Conservation (phyloP, 768 basidiomycete species). For the Phlebiopsis flavidoalba region DNA sequence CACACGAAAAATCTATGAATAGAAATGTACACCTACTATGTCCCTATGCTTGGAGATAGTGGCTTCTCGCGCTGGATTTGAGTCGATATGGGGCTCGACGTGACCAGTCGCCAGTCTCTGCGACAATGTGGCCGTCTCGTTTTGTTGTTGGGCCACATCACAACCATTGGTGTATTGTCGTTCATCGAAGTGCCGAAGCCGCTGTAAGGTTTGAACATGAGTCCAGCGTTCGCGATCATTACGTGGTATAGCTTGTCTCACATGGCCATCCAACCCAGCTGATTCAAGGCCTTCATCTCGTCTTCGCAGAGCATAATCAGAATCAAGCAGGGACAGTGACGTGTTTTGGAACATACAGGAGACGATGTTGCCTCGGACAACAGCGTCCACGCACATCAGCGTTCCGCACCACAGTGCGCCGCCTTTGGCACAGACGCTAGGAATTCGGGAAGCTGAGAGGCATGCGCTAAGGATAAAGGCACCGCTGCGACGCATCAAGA, state of each 20-base stretch:
- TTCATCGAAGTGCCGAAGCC: conserved; percentile 49
- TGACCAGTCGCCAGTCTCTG: conserved; percentile 49
- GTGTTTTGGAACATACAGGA: conserved; percentile 35
- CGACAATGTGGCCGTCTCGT: conserved; percentile 52
- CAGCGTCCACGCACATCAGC: conserved; percentile 45
- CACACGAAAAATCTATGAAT: background rate
- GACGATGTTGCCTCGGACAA: conserved; percentile 34
- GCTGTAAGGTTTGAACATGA: conserved; percentile 13
- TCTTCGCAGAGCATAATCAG: conserved; percentile 27
- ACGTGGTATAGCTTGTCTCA: conserved; percentile 22
- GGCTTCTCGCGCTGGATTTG: conserved; percentile 43
- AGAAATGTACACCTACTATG: conserved; percentile 21
- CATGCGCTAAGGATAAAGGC: background rate
- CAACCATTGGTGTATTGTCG: conserved; percentile 47
- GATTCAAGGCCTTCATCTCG: conserved; percentile 35
- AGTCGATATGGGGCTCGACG: conserved; percentile 39
- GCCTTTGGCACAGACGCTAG: conserved; percentile 25
- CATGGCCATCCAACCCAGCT: conserved; percentile 54
- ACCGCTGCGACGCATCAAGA: conserved; percentile 1
- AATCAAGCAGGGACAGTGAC: background rate
- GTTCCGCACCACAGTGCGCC: conserved; percentile 40
- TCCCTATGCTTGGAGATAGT: conserved; percentile 24
- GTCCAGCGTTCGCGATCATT: background rate
- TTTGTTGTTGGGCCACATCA: conserved; percentile 46
- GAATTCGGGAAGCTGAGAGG: background rate